phyloP scores from a whole-genome alignment of 2,329 filamentous ascomycete species.

The Fusarium devonianum region DNA sequence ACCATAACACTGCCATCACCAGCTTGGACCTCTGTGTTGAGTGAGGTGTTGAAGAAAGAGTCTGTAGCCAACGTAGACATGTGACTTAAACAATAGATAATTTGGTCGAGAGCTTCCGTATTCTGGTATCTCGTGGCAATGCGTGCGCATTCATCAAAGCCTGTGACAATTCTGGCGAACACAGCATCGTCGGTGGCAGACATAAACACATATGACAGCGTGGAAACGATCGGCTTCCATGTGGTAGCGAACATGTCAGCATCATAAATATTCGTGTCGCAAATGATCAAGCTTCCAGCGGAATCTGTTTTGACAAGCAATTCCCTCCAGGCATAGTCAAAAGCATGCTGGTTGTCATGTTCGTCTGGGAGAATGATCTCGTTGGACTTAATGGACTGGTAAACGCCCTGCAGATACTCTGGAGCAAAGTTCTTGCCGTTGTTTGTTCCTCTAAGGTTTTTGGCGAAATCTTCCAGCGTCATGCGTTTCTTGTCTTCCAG shows the following conservation, averaged over 20 bases:
- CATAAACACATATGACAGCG: constrained; percentile 97
- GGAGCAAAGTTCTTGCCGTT: constrained; percentile 81
- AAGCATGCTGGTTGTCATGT: constrained; percentile 94
- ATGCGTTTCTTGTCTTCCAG: constrained; percentile 81
- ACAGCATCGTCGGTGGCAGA: constrained; percentile 96
- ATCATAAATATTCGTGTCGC: constrained; percentile 93
- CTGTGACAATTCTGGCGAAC: constrained; percentile 89
- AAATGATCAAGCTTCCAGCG: constrained; percentile 76
- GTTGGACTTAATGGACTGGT: constrained; percentile 86
- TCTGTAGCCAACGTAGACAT: constrained; percentile 88
- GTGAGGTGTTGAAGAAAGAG: constrained; percentile 76
- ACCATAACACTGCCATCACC: constrained; percentile 97
- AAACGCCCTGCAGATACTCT: constrained; percentile 86
- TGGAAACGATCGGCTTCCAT: constrained; percentile 94
- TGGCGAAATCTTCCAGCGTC: constrained; percentile 81
- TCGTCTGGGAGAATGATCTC: constrained; percentile 98
- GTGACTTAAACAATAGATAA: constrained; percentile 86
- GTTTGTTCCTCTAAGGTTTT: constrained; percentile 91
- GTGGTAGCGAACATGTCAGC: constrained; percentile 97
- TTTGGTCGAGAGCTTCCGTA: constrained; percentile 88
- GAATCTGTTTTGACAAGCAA: constrained; percentile 83
- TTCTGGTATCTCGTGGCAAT: constrained; percentile 87
- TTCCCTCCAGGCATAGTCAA: constrained; percentile 98
- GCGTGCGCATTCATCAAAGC: constrained; percentile 94
- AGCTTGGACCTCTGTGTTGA: constrained; percentile 96